Conservation (phyloP, 495 filamentous ascomycete species). For the Penicillium desertorum region DNA sequence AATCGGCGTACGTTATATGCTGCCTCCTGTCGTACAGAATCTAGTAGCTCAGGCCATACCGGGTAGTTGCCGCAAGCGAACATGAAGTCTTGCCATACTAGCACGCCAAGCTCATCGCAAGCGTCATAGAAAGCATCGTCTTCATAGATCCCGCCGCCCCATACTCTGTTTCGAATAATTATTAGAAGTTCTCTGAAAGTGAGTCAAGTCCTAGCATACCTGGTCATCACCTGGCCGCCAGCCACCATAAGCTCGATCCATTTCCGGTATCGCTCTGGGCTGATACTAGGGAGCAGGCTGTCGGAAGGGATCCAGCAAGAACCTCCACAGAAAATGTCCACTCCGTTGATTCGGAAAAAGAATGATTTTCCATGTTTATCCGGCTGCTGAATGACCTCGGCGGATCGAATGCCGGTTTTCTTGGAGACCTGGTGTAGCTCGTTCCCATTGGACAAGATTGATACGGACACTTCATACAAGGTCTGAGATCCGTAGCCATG, state of each 20-base stretch:
- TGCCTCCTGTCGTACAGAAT: slow-evolving; percentile 69
- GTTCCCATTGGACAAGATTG: slow-evolving; percentile 44
- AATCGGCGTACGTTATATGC: slow-evolving; percentile 72
- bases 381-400: slow-evolving; percentile 66
- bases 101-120: slow-evolving; percentile 70
- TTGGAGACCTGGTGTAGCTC: slow-evolving; percentile 57
- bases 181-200: slow-evolving; percentile 9
- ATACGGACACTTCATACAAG: slow-evolving; percentile 65
- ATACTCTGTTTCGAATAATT: slow-evolving; percentile 51
- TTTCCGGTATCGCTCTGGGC: slow-evolving; percentile 62
- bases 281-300: slow-evolving; percentile 70
- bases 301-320: slow-evolving; percentile 90
- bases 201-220: slow-evolving; percentile 36
- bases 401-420: slow-evolving; percentile 68
- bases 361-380: slow-evolving; percentile 76
- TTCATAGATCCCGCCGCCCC: slow-evolving; percentile 80
- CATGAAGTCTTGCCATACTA: slow-evolving; percentile 87
- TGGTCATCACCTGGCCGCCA: slow-evolving; percentile 70
- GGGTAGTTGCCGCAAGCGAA: slow-evolving; percentile 83
- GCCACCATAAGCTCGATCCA: slow-evolving; percentile 69
- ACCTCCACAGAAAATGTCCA: slow-evolving; percentile 80
- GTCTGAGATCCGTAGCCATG: slow-evolving; percentile 75
- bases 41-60: slow-evolving; percentile 65
- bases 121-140: slow-evolving; percentile 69
- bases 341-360: slow-evolving; percentile 80